Conservation (phyloP, 148 eudicot genomes). For the Vaccinium corymbosum region DNA sequence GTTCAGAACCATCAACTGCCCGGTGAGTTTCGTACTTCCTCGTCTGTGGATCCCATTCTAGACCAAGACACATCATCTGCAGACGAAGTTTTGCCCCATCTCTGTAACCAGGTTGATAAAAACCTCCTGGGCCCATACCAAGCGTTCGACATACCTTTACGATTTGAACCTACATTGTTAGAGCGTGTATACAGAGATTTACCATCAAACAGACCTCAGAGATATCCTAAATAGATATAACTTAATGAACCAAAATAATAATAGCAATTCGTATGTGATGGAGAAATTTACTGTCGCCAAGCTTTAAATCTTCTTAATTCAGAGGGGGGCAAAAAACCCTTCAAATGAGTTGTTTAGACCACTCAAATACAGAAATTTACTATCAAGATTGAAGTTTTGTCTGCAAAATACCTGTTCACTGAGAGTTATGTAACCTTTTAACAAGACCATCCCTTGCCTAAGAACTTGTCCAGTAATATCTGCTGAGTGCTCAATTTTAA, state of each 20-base stretch:
- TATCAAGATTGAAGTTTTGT: neutral
- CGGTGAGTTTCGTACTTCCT: slow-evolving; percentile 31
- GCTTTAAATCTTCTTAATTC: neutral
- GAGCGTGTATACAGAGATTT: neutral
- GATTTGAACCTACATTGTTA: slow-evolving; percentile 40
- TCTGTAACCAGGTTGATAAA: slow-evolving; percentile 54
- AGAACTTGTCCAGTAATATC: slow-evolving; percentile 26
- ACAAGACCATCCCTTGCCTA: slow-evolving; percentile 61
- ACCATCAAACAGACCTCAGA: neutral
- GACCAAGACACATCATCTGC: slow-evolving; percentile 72
- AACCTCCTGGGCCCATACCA: slow-evolving; percentile 61
- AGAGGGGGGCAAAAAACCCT: neutral
- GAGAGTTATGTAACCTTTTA: slow-evolving; percentile 39
- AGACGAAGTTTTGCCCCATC: slow-evolving; percentile 59
- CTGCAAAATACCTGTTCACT: slow-evolving; percentile 43
- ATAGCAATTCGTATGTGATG: neutral
- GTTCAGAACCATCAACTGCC: slow-evolving; percentile 32
- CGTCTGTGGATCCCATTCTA: slow-evolving; percentile 62
- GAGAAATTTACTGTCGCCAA: neutral
- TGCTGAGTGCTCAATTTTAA: neutral
- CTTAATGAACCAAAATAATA: neutral
- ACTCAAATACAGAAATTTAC: neutral
- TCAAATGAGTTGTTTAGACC: neutral
- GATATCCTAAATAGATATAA: neutral
- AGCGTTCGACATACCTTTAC: slow-evolving; percentile 42